Base-by-base conservation (phyloP, 2,329 filamentous ascomycete species). In the Xylaria digitata region DNA sequence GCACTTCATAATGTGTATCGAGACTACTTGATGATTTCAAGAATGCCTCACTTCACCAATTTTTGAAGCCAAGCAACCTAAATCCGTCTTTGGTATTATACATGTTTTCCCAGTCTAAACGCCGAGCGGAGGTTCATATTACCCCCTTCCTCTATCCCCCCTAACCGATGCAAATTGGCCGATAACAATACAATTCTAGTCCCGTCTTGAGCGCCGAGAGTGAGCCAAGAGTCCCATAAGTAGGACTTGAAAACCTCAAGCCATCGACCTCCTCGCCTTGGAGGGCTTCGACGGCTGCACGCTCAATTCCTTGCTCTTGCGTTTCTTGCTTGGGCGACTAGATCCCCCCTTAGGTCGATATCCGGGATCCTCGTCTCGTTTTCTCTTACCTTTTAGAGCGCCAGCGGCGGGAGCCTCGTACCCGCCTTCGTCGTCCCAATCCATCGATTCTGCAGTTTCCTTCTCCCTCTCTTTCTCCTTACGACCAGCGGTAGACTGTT, bases 281-380 rank as follows among this genome's bases (percentile, higher is more conserved):
- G 68, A 11, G 43, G 65, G 53, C 15, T 71, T 72, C 4, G 67
- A 53, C 8, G 70, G 66, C 52, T 64, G 66, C 32, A 67, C 66
- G 3, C 49, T 68, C 26, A 70, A 19, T 6, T 75, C 79, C 55
- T 85, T 84, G 71, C 86, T 87, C 82, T 86, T 88, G 3, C 86
- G 82, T 81, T 87, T 89, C 80, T 89, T 89, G 0, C 79, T 78
- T 19, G 85, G 85, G 45, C 86, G 80, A 43, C 81, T 83, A 2
- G 81, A 82, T 2, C 86, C 87, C 2, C 84, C 84, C 70, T 88
- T 87, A 2, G 87, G 86, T 65, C 86, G 82, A 74, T 89, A 89
- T 3, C 87, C 86, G 0, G 79, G 77, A 68, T 90, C 87, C 7
- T 89, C 87, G 40, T 88, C 86, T 32, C 84, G 75, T 78, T 86